These are phyloP conservation scores for Ajuga chamaepitys DNA, from an alignment of 257 asterid species.

Conservation along the genomic window DNA sequence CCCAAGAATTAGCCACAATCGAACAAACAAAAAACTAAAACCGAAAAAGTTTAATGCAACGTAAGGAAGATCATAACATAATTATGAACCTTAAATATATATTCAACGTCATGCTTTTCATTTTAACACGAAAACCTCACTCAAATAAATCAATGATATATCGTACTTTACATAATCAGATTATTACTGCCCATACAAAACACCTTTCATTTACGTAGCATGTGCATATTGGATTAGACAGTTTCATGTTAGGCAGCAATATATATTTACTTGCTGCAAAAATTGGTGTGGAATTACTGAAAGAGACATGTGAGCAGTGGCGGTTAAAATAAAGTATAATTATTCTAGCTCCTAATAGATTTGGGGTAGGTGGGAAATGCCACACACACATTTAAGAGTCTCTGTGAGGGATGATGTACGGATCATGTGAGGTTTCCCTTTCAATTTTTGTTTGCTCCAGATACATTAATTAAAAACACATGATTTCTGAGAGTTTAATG, in stretches of 20 bases:
- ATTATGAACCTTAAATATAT: background rate
- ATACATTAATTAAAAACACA: slow-evolving; percentile 26
- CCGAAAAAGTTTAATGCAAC: background rate
- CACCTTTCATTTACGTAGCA: background rate
- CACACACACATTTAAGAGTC: slow-evolving; percentile 11
- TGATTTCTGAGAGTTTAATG: slow-evolving; percentile 16
- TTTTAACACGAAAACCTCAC: slow-evolving; percentile 9
- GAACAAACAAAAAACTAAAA: background rate
- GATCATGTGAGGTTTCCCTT: slow-evolving; percentile 21
- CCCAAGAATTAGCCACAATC: slow-evolving; percentile 10
- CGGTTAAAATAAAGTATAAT: background rate
- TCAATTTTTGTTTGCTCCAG: background rate
- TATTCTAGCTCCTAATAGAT: background rate
- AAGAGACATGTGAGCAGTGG: background rate
- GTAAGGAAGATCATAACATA: background rate
- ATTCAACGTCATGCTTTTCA: too few species aligned
- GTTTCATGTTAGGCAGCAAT: slow-evolving; percentile 1
- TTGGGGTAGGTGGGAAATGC: slow-evolving; percentile 22
- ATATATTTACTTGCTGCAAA: background rate
- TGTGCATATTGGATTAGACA: slow-evolving; percentile 12
- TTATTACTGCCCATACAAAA: background rate
- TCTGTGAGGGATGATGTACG: slow-evolving; percentile 13
- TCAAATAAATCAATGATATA: background rate
- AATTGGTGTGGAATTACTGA: background rate
- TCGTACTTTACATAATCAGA: background rate